phyloP scores from a whole-genome alignment of 306 rosid genomes.

The Calophaca sinica region DNA sequence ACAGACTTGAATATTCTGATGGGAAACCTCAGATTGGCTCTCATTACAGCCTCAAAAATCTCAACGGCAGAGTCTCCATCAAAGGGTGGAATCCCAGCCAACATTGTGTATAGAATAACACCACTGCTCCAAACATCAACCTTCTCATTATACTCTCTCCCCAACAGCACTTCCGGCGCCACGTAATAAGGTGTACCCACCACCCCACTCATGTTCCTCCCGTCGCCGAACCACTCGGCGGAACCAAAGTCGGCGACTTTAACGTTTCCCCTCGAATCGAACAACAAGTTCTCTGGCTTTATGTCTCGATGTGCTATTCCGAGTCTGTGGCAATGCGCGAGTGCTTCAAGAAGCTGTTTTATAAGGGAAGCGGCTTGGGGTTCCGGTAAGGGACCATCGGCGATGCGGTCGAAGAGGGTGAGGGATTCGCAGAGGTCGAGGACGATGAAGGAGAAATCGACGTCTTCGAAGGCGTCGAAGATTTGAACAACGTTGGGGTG shows the following conservation, averaged over 20 bases:
- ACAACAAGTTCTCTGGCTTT: conserved; percentile 77
- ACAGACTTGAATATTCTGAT: conserved; percentile 65
- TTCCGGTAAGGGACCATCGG: conserved; percentile 55
- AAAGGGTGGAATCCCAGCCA: conserved; percentile 81
- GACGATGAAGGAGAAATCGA: conserved; percentile 55
- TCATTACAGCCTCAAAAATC: conserved; percentile 68
- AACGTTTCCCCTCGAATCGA: conserved; percentile 58
- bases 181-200: conserved; percentile 87
- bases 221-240: conserved; percentile 73
- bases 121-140: conserved; percentile 85
- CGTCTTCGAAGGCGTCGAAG: conserved; percentile 59
- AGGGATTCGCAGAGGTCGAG: conserved; percentile 64
- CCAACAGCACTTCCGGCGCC: conserved; percentile 79
- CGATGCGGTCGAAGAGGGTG: conserved; percentile 71
- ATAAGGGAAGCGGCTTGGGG: conserved; percentile 53
- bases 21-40: conserved; percentile 82
- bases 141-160: conserved; percentile 61
- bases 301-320: conserved; percentile 79
- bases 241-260: conserved; percentile 88
- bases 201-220: conserved; percentile 56
- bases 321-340: conserved; percentile 66
- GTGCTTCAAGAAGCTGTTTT: conserved; percentile 65
- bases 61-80: conserved; percentile 67
- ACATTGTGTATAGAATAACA: conserved; percentile 70
- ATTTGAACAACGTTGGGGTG: conserved; percentile 74